A percentile compares a stretch with the other conserved stretches of the same genome.
These are phyloP conservation scores for Ulvella scutata DNA, from an alignment of 139 green algal genomes.

Conservation along the genomic window DNA sequence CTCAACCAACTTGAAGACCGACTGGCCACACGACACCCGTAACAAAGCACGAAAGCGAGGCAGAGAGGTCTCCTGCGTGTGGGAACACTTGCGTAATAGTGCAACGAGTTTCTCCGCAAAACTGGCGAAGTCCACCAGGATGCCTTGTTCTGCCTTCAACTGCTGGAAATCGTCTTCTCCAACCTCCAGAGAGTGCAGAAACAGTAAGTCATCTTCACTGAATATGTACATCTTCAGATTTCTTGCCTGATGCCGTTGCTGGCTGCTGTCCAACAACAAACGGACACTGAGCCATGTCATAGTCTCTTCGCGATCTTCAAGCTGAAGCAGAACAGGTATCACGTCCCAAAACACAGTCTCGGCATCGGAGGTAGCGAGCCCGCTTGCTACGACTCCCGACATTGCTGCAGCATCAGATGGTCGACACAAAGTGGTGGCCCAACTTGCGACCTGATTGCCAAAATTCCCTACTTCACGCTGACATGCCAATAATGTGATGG, in stretches of 20 bases:
- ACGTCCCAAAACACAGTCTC: no score
- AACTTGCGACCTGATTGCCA: no score
- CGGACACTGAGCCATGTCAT: not conserved
- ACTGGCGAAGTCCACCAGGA: slow-evolving; percentile 79
- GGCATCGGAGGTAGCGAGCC: no score
- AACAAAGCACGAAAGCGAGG: slow-evolving; percentile 51
- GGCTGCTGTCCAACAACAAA: not conserved
- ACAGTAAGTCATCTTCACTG: slow-evolving; percentile 49
- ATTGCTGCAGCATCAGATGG: no score
- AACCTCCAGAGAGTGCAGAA: slow-evolving; percentile 75
- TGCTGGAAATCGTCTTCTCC: slow-evolving; percentile 75
- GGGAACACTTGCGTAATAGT: slow-evolving; percentile 66
- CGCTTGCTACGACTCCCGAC: no score
- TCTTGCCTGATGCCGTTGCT: slow-evolving; percentile 8
- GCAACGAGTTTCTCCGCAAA: slow-evolving; percentile 76
- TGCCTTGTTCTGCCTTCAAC: slow-evolving; percentile 74
- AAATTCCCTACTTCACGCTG: no score
- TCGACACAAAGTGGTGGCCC: no score
- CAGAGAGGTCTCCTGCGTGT: slow-evolving; percentile 20
- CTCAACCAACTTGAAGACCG: slow-evolving; percentile 65
- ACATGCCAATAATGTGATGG: no score
- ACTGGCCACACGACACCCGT: slow-evolving; percentile 20
- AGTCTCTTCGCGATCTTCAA: no score
- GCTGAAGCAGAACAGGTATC: no score
- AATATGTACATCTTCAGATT: slow-evolving; percentile 58